Conservation (phyloP, 2,329 filamentous ascomycete genomes). For the Fusarium protoensiforme region DNA sequence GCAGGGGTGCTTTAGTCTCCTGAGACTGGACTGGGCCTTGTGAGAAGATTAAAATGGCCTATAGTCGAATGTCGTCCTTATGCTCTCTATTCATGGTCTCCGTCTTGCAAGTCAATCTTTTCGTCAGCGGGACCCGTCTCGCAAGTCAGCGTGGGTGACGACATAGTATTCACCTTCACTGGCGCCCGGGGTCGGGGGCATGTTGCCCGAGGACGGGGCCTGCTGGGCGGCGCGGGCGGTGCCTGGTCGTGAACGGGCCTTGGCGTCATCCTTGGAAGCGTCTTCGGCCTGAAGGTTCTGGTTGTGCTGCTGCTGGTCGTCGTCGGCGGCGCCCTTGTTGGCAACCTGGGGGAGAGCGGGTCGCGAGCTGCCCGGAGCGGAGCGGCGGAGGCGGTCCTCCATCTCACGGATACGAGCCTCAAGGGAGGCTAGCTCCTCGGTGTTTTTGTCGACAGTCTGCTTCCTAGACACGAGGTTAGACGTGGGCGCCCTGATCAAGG, state of each 20-base stretch:
- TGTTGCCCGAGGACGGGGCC: conserved; percentile 64
- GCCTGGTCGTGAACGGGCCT: conserved; percentile 63
- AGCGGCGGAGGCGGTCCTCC: conserved; percentile 76
- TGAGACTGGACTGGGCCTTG: neutral
- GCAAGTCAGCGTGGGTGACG: conserved; percentile 46
- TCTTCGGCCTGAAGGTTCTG: conserved; percentile 27
- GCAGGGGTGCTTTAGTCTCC: conserved; percentile 16
- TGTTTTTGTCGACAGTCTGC: conserved; percentile 78
- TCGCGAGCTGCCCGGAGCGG: conserved; percentile 32
- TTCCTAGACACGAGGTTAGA: conserved; percentile 67
- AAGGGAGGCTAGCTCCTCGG: conserved; percentile 84
- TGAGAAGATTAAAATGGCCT: conserved; percentile 26
- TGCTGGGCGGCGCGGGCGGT: conserved; percentile 63
- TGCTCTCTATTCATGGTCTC: conserved; percentile 49
- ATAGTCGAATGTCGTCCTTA: conserved; percentile 7
- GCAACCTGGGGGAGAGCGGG: conserved; percentile 30
- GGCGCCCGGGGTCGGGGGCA: conserved; percentile 69
- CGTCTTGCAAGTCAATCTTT: conserved; percentile 47
- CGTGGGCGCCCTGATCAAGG: neutral
- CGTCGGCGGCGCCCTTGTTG: conserved; percentile 14
- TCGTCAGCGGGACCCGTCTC: conserved; percentile 47
- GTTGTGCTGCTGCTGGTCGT: conserved; percentile 34
- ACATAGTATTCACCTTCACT: conserved; percentile 71
- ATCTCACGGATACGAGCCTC: conserved; percentile 87
- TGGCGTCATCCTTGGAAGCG: conserved; percentile 44